Evolutionary conservation across 2,329 filamentous ascomycete genomes (phyloP).

Genomic region (Helotiales sp.): DNA sequence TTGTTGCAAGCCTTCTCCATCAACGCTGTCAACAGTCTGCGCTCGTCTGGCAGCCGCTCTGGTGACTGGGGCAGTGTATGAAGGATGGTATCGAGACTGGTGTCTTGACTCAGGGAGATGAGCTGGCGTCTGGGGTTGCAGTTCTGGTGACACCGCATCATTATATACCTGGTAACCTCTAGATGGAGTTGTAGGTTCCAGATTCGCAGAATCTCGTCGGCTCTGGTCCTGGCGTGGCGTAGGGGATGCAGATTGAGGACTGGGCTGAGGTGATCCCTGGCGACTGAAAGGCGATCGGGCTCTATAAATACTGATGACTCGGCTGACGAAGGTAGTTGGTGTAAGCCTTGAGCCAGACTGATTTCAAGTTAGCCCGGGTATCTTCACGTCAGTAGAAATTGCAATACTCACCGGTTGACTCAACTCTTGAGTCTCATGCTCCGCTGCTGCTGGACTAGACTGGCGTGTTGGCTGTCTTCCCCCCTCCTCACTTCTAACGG

Average conservation of each 20-base stretch:
- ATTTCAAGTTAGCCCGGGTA: neutral
- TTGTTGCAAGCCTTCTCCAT: slow-evolving; percentile 16
- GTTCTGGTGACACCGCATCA: slow-evolving; percentile 50
- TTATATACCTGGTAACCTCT: slow-evolving; percentile 51
- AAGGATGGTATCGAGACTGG: slow-evolving; percentile 49
- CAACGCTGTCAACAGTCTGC: slow-evolving; percentile 17
- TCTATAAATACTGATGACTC: slow-evolving; percentile 20
- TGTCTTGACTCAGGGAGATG: slow-evolving; percentile 56
- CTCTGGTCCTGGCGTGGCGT: slow-evolving; percentile 20
- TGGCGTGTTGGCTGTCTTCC: neutral
- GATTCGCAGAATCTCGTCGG: slow-evolving; percentile 8
- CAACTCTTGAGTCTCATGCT: slow-evolving; percentile 2
- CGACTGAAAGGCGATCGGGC: slow-evolving; percentile 29
- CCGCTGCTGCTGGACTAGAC: neutral
- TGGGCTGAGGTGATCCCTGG: slow-evolving; percentile 9
- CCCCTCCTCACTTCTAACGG: neutral
- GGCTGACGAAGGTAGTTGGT: slow-evolving; percentile 11
- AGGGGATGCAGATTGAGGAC: slow-evolving; percentile 27
- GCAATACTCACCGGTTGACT: slow-evolving; percentile 19
- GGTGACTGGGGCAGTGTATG: slow-evolving; percentile 51
- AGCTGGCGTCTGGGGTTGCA: slow-evolving; percentile 56
- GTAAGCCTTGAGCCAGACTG: slow-evolving; percentile 15
- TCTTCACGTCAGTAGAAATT: neutral
- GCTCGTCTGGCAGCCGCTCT: slow-evolving; percentile 21
- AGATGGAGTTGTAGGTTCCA: slow-evolving; percentile 35